Evolutionary conservation across 2,329 filamentous ascomycete genomes (phyloP), one percentile per base, ranked within the genome.

Genomic region (Aureobasidium sp.): DNA sequence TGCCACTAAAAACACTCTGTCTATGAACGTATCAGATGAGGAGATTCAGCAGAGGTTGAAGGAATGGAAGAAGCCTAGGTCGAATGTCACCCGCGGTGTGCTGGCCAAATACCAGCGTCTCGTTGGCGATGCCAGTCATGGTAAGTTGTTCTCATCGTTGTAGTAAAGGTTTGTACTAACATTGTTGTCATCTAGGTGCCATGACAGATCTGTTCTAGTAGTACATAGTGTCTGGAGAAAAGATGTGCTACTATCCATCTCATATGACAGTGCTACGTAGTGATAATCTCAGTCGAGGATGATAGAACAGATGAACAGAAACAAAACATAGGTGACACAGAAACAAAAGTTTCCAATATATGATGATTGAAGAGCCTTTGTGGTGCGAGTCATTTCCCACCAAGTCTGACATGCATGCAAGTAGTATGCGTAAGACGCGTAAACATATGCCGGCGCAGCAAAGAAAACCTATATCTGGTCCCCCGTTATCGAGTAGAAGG

Each of bases 41-140:
- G 90, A 94, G 75, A 81, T 96, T 69, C 78, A 81, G 65, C 77
- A 75, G 71, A 79, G 91, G 65, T 75, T 85, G 71, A 79, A 77
- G 62, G 79, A 77, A 64, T 96, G 91, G 91, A 87, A 81, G 71
- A 78, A 85, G 36, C 92, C 91, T 0, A 81, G 78, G 70, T 84
- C 85, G 70, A 82, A 83, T 65, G 90, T 96, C 10, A 92, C 87
- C 68, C 84, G 93, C 62, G 93, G 93, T 43, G 87, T 88, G 44
- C 72, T 97, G 78, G 92, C 90, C 5, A 97, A 97, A 80, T 97
- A 97, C 78, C 89, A 89, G 7, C 79, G 83, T 47, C 75, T 97
- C 70, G 93, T 97, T 0, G 89, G 92, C 1, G 92, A 97, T 82
- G 93, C 93, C 12, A 93, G 88, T 73, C 89, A 93, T 70, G 93